Conservation (phyloP, 2,329 filamentous ascomycete species). For the Colletotrichum costaricense region DNA sequence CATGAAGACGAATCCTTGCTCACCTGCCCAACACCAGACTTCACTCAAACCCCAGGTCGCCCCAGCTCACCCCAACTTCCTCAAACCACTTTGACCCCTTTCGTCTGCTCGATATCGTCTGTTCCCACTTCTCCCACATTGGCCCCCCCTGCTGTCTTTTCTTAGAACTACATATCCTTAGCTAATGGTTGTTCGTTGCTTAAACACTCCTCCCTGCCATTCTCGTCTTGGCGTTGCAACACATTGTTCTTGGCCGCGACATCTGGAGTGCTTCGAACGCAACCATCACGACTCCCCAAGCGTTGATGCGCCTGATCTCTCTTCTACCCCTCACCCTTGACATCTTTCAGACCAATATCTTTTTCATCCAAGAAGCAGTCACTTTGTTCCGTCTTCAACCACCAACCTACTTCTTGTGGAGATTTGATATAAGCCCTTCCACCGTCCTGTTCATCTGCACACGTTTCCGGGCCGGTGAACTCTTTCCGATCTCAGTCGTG, state of each 20-base stretch:
- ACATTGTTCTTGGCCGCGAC: slow-evolving; percentile 26
- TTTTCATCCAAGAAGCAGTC: slow-evolving; percentile 10
- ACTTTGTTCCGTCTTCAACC: background rate
- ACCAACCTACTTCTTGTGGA: slow-evolving; percentile 1
- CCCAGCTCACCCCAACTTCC: background rate
- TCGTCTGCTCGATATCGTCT: slow-evolving; percentile 4
- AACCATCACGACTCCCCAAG: slow-evolving; percentile 20
- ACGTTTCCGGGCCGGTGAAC: slow-evolving; percentile 13
- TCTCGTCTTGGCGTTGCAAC: slow-evolving; percentile 22
- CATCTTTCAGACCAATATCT: background rate
- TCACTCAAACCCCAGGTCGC: background rate
- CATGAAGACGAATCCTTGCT: background rate
- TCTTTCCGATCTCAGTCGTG: slow-evolving; percentile 18
- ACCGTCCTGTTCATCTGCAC: slow-evolving; percentile 11
- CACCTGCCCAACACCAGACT: background rate
- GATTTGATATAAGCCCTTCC: slow-evolving; percentile 24
- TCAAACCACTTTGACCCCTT: slow-evolving; percentile 22
- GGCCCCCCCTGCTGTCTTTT: background rate
- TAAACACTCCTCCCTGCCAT: slow-evolving; percentile 12
- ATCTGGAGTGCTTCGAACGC: slow-evolving; percentile 27
- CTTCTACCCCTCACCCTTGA: slow-evolving; percentile 11
- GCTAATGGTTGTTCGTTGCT: background rate
- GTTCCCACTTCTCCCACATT: background rate
- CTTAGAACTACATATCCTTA: background rate
- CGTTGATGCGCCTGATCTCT: slow-evolving; percentile 19